phyloP scores from a whole-genome alignment of 306 rosid species.

The Glycine soja region DNA sequence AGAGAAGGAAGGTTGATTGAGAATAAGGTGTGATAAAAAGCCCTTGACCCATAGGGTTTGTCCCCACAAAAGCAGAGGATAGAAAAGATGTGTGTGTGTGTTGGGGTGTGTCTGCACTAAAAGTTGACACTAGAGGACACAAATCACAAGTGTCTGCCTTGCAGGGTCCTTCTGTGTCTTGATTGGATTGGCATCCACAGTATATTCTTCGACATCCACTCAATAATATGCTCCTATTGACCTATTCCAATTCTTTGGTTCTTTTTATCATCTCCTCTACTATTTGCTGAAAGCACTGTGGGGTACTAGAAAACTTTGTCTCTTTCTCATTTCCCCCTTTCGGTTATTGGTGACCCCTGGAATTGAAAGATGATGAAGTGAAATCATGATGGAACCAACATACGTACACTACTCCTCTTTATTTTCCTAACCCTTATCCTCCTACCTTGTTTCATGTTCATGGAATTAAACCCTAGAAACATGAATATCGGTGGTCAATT shows the following conservation, averaged over 20 bases:
- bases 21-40: background rate
- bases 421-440: slow-evolving; percentile 33
- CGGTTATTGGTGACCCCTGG: slow-evolving; percentile 39
- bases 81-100: slow-evolving; percentile 31
- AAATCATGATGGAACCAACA: slow-evolving; percentile 26
- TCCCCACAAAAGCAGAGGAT: slow-evolving; percentile 48
- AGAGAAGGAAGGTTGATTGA: background rate
- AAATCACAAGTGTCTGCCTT: slow-evolving; percentile 50
- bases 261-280: slow-evolving; percentile 19
- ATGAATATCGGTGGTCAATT: background rate
- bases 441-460: slow-evolving; percentile 22
- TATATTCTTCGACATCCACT: slow-evolving; percentile 49
- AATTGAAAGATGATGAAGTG: slow-evolving; percentile 45
- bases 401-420: slow-evolving; percentile 6
- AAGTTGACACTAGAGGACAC: slow-evolving; percentile 47
- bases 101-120: slow-evolving; percentile 38
- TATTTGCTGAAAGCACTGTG: background rate
- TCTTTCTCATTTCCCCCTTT: slow-evolving; percentile 39
- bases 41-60: slow-evolving; percentile 5
- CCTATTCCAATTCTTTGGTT: background rate
- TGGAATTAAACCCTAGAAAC: slow-evolving; percentile 35
- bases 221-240: background rate
- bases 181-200: slow-evolving; percentile 57
- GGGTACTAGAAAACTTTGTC: slow-evolving; percentile 35
- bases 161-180: slow-evolving; percentile 40